These are phyloP conservation scores for Penicillium expansum DNA, from an alignment of 2,329 filamentous ascomycete genomes.

Conservation along the genomic window DNA sequence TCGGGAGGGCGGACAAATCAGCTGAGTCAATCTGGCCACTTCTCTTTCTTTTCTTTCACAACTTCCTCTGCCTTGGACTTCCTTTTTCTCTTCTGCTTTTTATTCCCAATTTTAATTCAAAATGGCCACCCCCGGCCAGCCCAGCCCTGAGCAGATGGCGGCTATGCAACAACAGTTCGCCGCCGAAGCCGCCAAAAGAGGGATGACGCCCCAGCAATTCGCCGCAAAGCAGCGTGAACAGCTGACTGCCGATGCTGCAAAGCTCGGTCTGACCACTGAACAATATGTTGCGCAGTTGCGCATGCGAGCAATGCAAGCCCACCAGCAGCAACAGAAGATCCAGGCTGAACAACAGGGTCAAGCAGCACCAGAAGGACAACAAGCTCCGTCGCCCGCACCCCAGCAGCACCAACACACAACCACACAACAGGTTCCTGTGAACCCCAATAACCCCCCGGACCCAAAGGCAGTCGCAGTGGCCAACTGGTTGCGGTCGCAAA, in stretches of 20 bases:
- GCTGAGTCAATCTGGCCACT: conserved; percentile 32
- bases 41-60: conserved; percentile 17
- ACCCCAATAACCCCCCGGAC: conserved; percentile 65
- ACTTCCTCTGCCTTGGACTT: not conserved
- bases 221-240: conserved; percentile 58
- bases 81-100: not conserved
- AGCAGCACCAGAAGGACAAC: conserved; percentile 39
- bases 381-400: conserved; percentile 30
- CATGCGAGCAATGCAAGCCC: conserved; percentile 49
- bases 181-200: conserved; percentile 76
- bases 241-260: conserved; percentile 47
- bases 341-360: conserved; percentile 32
- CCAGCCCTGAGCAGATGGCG: conserved; percentile 79
- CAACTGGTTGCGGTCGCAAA: conserved; percentile 77
- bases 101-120: conserved; percentile 5
- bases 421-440: conserved; percentile 49
- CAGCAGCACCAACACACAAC: conserved; percentile 36
- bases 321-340: conserved; percentile 38
- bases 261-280: conserved; percentile 53
- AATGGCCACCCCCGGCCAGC: conserved; percentile 46
- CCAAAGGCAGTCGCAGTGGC: conserved; percentile 86
- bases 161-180: conserved; percentile 80
- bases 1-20: conserved; percentile 23
- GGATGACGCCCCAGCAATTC: conserved; percentile 82
- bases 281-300: conserved; percentile 47